Conservation (phyloP, 1,139 yeast genomes). For the Blastobotrys proliferans region DNA sequence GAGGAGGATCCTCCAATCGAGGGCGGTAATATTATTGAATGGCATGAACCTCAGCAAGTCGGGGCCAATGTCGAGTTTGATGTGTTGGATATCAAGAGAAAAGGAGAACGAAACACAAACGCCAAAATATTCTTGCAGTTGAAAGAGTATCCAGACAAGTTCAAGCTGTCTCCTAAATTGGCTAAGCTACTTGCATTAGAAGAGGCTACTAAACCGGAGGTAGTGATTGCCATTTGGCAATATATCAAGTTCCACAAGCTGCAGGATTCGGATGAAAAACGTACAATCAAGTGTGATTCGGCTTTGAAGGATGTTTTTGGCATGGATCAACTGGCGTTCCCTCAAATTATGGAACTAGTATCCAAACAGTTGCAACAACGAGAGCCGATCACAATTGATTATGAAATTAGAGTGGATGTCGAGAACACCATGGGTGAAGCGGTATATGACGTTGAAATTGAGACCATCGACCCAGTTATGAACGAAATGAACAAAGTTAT, state of each 20-base stretch:
- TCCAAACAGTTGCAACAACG: slow-evolving; percentile 64
- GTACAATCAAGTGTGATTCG: slow-evolving; percentile 64
- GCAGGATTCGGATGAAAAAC: slow-evolving; percentile 51
- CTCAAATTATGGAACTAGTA: slow-evolving; percentile 69
- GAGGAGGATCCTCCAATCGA: slow-evolving; percentile 34
- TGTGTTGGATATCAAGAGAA: slow-evolving; percentile 81
- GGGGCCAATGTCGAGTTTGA: slow-evolving; percentile 56
- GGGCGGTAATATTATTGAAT: slow-evolving; percentile 48
- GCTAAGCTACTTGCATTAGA: slow-evolving; percentile 66
- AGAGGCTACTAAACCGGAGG: slow-evolving; percentile 83
- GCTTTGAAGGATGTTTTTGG: slow-evolving; percentile 50
- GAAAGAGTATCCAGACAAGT: slow-evolving; percentile 63
- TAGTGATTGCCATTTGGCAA: slow-evolving; percentile 82
- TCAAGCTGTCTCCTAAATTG: slow-evolving; percentile 61
- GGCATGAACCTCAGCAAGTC: slow-evolving; percentile 50
- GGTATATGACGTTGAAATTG: slow-evolving; percentile 68
- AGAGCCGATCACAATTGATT: slow-evolving; percentile 73
- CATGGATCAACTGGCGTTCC: slow-evolving; percentile 46
- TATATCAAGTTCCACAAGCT: slow-evolving; percentile 74
- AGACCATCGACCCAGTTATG: slow-evolving; percentile 54
- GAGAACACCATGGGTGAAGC: slow-evolving; percentile 79
- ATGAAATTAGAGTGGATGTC: slow-evolving; percentile 68
- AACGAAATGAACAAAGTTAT: slow-evolving; percentile 41
- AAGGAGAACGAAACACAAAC: slow-evolving; percentile 63
- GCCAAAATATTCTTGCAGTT: slow-evolving; percentile 76